These are phyloP conservation scores for Chlamydomonas sphaeroides DNA, from an alignment of 139 green algal genomes.

Conservation along the genomic window DNA sequence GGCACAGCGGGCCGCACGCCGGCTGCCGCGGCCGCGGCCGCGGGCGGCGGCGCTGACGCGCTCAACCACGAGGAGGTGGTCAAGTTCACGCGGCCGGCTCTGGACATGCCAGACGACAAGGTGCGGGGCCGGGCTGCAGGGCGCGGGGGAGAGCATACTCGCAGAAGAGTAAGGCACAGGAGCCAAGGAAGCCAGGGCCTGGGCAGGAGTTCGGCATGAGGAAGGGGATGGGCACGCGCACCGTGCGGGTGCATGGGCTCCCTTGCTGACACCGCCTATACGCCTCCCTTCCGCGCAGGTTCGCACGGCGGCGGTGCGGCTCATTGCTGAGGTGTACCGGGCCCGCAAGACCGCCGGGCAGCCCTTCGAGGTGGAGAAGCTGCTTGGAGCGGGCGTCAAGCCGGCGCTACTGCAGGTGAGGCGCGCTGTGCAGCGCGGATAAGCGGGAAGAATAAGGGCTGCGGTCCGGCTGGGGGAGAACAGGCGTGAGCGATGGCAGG, in stretches of 20 bases:
- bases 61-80: constrained; percentile 12
- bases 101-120: constrained; percentile 40
- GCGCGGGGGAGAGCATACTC: too few relatives aligned
- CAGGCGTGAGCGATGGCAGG: too few relatives aligned
- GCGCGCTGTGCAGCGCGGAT: too few relatives aligned
- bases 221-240: too few relatives aligned
- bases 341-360: neutral
- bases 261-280: too few relatives aligned
- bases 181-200: too few relatives aligned
- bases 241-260: too few relatives aligned
- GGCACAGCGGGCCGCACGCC: constrained; percentile 20
- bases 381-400: constrained; percentile 28
- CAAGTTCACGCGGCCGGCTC: constrained; percentile 19
- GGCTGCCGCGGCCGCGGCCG: neutral
- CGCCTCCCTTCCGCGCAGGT: too few relatives aligned
- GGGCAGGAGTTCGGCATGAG: too few relatives aligned
- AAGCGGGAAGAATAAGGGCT: too few relatives aligned
- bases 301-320: constrained; percentile 12
- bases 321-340: constrained; percentile 39
- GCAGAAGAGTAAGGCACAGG: too few relatives aligned
- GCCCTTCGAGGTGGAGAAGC: constrained; percentile 33
- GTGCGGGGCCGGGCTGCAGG: neutral
- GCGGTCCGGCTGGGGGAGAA: too few relatives aligned
- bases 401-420: constrained; percentile 33
- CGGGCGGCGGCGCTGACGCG: neutral